A percentile compares a stretch with the other conserved stretches of the same genome.
phyloP scores from a whole-genome alignment of 164 flowering plant species.

The Stephania cephalantha region DNA sequence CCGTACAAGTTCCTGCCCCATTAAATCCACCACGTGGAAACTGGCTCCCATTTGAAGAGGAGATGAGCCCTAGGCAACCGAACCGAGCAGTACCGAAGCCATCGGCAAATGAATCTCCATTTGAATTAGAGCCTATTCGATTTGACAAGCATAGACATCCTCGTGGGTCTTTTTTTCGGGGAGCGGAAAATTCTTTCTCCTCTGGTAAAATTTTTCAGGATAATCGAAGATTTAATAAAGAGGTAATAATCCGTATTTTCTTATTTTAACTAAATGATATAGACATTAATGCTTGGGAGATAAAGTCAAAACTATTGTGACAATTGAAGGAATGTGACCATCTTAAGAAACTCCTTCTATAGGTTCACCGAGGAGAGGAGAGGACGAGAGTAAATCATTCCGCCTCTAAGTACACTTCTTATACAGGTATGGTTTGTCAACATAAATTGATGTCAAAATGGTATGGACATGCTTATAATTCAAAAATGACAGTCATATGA shows the following conservation, averaged over 20 bases:
- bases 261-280: background rate
- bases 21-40: conserved; percentile 43
- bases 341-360: conserved; percentile 16
- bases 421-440: conserved; percentile 42
- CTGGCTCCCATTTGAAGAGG: conserved; percentile 71
- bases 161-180: conserved; percentile 49
- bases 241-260: conserved; percentile 39
- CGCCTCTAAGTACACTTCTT: conserved; percentile 32
- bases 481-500: background rate
- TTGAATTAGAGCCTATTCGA: conserved; percentile 45
- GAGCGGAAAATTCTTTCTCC: conserved; percentile 40
- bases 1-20: conserved; percentile 51
- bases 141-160: conserved; percentile 49
- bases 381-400: conserved; percentile 41
- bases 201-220: conserved; percentile 53
- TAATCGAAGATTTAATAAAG: conserved; percentile 55
- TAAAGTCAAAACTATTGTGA: background rate
- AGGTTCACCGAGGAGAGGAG: conserved; percentile 67
- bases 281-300: background rate
- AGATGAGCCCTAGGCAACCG: conserved; percentile 53
- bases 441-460: background rate
- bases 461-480: background rate
- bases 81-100: conserved; percentile 24
- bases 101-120: conserved; percentile 50
- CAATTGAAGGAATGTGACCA: background rate